These are phyloP conservation scores for Parachlorella kessleri DNA, from an alignment of 139 green algal genomes.

Conservation along the genomic window DNA sequence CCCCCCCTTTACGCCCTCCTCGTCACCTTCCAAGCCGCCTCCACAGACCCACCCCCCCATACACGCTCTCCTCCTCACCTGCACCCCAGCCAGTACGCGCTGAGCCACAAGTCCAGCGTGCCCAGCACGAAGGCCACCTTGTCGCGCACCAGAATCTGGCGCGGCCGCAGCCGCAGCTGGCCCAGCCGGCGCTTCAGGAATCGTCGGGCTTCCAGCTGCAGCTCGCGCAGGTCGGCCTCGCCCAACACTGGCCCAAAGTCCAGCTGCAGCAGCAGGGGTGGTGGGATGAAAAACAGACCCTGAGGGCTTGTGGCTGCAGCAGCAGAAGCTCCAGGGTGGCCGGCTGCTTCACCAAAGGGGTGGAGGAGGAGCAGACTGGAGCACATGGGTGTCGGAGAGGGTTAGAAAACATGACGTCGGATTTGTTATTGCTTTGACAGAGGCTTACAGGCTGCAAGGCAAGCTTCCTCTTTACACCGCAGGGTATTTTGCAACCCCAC, in stretches of 20 bases:
- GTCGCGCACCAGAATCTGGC: constrained; percentile 17
- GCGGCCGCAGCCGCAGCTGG: not conserved
- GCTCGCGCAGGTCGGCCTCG: not conserved
- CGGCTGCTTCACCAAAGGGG: not conserved
- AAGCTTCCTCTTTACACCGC: no score
- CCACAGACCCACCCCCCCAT: no score
- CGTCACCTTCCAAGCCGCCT: no score
- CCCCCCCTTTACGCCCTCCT: not conserved
- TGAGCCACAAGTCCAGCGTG: constrained; percentile 30
- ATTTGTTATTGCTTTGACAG: not conserved
- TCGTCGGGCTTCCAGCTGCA: not conserved
- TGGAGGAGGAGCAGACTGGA: no score
- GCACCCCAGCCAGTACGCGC: constrained; percentile 79
- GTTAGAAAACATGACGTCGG: not conserved
- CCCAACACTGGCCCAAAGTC: no score
- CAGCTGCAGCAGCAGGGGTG: not conserved
- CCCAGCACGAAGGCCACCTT: constrained; percentile 34
- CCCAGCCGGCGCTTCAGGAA: not conserved
- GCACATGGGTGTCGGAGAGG: no score
- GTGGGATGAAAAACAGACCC: no score
- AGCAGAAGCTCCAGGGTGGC: not conserved
- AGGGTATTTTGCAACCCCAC: not conserved
- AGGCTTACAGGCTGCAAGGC: not conserved
- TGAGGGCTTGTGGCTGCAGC: not conserved
- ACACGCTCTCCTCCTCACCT: constrained; percentile 12